A percentile compares a stretch with the other conserved stretches of the same genome.
Conservation (phyloP, 2,329 filamentous ascomycete genomes). For the Seiridium cupressi region DNA sequence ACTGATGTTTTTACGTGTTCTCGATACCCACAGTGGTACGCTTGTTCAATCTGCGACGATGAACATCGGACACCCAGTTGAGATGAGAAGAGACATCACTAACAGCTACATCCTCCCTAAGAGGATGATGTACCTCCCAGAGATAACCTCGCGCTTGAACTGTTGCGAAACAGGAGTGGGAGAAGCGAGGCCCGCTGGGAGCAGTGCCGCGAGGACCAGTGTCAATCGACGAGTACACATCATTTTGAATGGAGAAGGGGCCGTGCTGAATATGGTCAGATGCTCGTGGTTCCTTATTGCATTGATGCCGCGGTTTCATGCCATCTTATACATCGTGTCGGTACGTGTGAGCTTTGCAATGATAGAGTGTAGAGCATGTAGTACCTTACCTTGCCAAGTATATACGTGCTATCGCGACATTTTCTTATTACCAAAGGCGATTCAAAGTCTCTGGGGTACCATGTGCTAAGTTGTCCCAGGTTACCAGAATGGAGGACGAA, state of each 20-base stretch:
- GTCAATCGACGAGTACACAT: slow-evolving; percentile 23
- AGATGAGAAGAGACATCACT: slow-evolving; percentile 32
- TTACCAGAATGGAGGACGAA: neutral
- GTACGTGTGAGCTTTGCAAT: neutral
- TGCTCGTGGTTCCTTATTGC: neutral
- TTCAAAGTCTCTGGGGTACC: neutral
- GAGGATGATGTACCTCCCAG: slow-evolving; percentile 28
- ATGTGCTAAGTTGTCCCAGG: neutral
- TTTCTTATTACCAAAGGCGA: neutral
- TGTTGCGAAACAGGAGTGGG: slow-evolving; percentile 13
- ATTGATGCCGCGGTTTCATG: neutral
- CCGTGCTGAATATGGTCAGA: neutral
- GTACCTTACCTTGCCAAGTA: neutral
- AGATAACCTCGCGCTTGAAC: slow-evolving; percentile 22
- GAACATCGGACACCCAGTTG: slow-evolving; percentile 31
- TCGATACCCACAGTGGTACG: slow-evolving; percentile 35
- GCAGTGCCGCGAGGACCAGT: slow-evolving; percentile 26
- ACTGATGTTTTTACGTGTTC: slow-evolving; percentile 38
- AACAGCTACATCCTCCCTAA: slow-evolving; percentile 26
- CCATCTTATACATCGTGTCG: neutral
- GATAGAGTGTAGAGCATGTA: neutral
- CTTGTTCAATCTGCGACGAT: slow-evolving; percentile 32
- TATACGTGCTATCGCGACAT: neutral
- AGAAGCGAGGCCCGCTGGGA: slow-evolving; percentile 24
- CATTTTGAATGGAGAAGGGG: slow-evolving; percentile 14